A percentile compares a stretch with the other conserved stretches of the same genome.
phyloP scores from a whole-genome alignment of 805 yeast species.

The Wickerhamomyces tratensis region DNA sequence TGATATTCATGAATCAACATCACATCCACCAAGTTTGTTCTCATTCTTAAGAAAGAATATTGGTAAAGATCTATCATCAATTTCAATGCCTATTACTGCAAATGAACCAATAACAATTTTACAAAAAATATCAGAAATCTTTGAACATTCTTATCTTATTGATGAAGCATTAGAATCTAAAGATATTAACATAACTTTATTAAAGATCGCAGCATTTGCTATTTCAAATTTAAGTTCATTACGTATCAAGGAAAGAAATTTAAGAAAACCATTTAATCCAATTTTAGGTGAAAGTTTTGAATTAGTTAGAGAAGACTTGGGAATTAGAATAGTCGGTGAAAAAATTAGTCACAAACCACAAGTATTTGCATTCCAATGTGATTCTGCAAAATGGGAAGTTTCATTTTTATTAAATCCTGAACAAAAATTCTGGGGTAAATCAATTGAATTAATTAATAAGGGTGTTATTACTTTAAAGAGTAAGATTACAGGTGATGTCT shows the following conservation, averaged over 20 bases:
- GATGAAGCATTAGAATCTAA: slow-evolving; percentile 44
- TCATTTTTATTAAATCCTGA: slow-evolving; percentile 59
- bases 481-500: slow-evolving; percentile 53
- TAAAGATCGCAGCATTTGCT: slow-evolving; percentile 76
- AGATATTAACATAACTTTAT: slow-evolving; percentile 43
- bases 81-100: slow-evolving; percentile 89
- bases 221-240: slow-evolving; percentile 61
- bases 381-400: slow-evolving; percentile 62
- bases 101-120: slow-evolving; percentile 86
- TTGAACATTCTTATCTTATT: slow-evolving; percentile 67
- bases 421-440: slow-evolving; percentile 94
- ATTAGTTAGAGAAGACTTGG: slow-evolving; percentile 74
- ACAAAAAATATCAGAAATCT: slow-evolving; percentile 69
- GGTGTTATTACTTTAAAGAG: slow-evolving; percentile 57
- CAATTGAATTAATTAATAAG: slow-evolving; percentile 69
- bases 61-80: slow-evolving; percentile 78
- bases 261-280: slow-evolving; percentile 92
- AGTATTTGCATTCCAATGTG: slow-evolving; percentile 73
- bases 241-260: slow-evolving; percentile 64
- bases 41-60: slow-evolving; percentile 80
- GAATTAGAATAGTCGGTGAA: slow-evolving; percentile 68
- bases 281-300: slow-evolving; percentile 90
- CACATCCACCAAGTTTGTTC: slow-evolving; percentile 75
- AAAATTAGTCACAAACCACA: slow-evolving; percentile 86
- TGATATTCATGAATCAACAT: slow-evolving; percentile 46